Evolutionary conservation across 2,329 filamentous ascomycete genomes (phyloP).

Genomic region (Fusarium falciforme): DNA sequence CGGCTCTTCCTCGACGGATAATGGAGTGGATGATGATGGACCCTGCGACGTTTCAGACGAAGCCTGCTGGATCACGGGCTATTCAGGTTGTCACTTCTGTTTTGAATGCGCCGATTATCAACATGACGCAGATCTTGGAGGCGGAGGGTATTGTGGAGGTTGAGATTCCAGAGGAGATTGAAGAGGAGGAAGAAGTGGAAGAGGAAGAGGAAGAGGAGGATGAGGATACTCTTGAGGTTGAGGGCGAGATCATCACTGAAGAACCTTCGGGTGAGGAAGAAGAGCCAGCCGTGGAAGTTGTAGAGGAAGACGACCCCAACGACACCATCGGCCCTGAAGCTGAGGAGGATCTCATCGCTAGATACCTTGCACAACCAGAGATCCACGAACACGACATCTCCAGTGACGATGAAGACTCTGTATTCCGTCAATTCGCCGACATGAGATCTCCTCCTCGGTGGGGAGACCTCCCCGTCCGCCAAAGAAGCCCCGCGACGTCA

Average conservation of each 20-base stretch:
- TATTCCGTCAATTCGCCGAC: background rate
- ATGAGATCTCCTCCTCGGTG: constrained; percentile 1
- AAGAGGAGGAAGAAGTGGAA: background rate
- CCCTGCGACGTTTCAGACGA: constrained; percentile 14
- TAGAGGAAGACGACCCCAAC: background rate
- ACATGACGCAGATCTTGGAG: constrained; percentile 29
- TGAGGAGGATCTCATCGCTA: constrained; percentile 2
- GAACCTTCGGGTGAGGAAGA: background rate
- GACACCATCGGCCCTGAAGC: background rate
- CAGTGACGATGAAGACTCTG: background rate
- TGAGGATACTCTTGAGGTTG: background rate
- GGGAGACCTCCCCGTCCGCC: constrained; percentile 16
- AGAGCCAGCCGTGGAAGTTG: background rate
- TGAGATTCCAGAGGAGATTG: background rate
- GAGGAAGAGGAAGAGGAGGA: background rate
- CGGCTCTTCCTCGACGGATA: constrained; percentile 42
- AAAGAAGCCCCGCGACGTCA: constrained; percentile 25
- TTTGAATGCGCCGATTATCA: constrained; percentile 31
- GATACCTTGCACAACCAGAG: constrained; percentile 2
- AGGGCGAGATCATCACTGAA: background rate
- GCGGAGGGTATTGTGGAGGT: constrained; percentile 36
- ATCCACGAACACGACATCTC: constrained; percentile 11
- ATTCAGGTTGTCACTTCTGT: constrained; percentile 23
- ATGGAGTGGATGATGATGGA: constrained; percentile 52
- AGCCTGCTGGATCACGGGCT: background rate